Percentiles rank a stretch among this genome's conserved stretches.
These are phyloP conservation scores for Talaromyces sp. DNA, from an alignment of 2,329 filamentous ascomycete genomes.

Conservation along the genomic window DNA sequence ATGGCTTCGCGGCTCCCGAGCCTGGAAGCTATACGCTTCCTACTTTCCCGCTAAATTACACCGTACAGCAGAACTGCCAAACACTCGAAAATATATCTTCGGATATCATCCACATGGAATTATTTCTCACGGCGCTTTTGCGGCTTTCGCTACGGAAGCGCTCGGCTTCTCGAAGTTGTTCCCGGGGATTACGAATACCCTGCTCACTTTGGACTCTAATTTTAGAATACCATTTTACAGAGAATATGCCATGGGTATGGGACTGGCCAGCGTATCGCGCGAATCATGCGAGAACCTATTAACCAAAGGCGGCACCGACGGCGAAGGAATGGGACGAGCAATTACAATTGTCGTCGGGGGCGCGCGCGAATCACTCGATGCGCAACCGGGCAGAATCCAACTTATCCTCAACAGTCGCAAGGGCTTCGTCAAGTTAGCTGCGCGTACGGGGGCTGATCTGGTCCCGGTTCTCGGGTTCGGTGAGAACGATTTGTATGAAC, in stretches of 20 bases:
- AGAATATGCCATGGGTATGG: slow-evolving; percentile 88
- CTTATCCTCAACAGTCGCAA: slow-evolving; percentile 81
- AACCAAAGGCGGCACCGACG: slow-evolving; percentile 70
- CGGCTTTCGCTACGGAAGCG: slow-evolving; percentile 84
- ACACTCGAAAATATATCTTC: slow-evolving; percentile 89
- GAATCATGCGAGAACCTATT: slow-evolving; percentile 89
- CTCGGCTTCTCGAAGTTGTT: slow-evolving; percentile 84
- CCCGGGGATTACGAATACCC: slow-evolving; percentile 88
- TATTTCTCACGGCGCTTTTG: slow-evolving; percentile 93
- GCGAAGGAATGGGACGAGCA: slow-evolving; percentile 84
- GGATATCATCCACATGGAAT: slow-evolving; percentile 98
- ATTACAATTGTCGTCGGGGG: slow-evolving; percentile 96
- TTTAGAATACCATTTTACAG: slow-evolving; percentile 91
- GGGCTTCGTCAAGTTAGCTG: slow-evolving; percentile 89
- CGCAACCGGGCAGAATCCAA: slow-evolving; percentile 70
- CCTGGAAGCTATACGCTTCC: slow-evolving; percentile 86
- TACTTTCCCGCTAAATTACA: slow-evolving; percentile 91
- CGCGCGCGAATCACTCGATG: slow-evolving; percentile 85
- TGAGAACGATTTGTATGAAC: slow-evolving; percentile 94
- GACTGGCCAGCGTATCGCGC: slow-evolving; percentile 81
- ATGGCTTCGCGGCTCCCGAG: slow-evolving; percentile 65
- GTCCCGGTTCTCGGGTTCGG: slow-evolving; percentile 91
- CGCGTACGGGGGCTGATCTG: slow-evolving; percentile 86
- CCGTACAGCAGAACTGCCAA: slow-evolving; percentile 73
- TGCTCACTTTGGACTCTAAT: slow-evolving; percentile 92